Conservation (phyloP, 192 early-diverging fungal genomes). For the Entomortierella beljakovae region DNA sequence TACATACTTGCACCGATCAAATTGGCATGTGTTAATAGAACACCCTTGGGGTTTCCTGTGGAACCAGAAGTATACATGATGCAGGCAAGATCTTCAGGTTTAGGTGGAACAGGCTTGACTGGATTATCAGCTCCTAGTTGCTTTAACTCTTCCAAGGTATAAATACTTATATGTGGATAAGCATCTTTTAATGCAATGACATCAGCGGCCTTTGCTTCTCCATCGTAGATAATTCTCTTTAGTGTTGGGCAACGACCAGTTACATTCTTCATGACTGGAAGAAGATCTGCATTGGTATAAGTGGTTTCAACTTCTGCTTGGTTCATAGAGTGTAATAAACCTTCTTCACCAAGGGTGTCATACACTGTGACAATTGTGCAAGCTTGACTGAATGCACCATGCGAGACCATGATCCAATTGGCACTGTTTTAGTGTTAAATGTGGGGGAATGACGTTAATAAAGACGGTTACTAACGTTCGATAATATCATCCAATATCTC, state of each 20-base stretch:
- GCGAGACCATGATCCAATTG: conserved; percentile 49
- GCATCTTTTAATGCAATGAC: conserved; percentile 56
- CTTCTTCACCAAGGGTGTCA: conserved; percentile 84
- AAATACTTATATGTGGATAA: conserved; percentile 43
- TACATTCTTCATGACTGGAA: conserved; percentile 70
- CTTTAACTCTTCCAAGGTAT: conserved; percentile 73
- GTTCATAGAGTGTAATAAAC: conserved; percentile 82
- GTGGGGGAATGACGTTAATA: neutral
- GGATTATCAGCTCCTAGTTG: conserved; percentile 70
- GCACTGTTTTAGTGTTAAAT: conserved; percentile 14
- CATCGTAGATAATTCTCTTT: conserved; percentile 74
- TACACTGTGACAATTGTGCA: conserved; percentile 84
- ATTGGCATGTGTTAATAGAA: conserved; percentile 82
- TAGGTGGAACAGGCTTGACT: conserved; percentile 66
- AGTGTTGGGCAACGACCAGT: conserved; percentile 65
- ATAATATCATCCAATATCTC: no score
- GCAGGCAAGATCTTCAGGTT: conserved; percentile 72
- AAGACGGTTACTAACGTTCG: no score
- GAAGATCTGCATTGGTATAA: conserved; percentile 76
- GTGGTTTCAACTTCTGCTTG: conserved; percentile 78
- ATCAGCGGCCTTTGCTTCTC: conserved; percentile 59
- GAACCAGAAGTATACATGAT: conserved; percentile 92
- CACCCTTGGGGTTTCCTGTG: conserved; percentile 93
- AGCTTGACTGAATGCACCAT: conserved; percentile 67
- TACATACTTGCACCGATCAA: conserved; percentile 75